Conservation (phyloP, 805 yeast species). For the Wickerhamiella spandovensis region DNA sequence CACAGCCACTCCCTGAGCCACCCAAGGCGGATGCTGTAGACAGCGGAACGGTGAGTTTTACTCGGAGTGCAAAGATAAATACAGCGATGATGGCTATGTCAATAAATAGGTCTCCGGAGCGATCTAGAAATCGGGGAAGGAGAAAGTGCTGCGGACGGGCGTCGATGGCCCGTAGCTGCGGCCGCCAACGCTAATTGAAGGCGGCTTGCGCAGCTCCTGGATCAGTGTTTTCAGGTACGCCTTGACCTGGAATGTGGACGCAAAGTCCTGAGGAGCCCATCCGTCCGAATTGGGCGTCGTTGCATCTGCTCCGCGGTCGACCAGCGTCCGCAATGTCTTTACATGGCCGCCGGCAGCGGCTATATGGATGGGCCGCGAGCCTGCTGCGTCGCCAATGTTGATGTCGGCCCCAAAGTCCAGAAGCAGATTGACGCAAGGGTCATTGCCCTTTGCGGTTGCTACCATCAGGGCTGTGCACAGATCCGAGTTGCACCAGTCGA, state of each 20-base stretch:
- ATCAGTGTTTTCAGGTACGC: conserved; percentile 26
- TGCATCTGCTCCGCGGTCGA: conserved; percentile 38
- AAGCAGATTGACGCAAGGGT: conserved; percentile 49
- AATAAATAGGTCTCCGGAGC: too few relatives aligned
- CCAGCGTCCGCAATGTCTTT: conserved; percentile 40
- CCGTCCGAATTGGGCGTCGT: conserved; percentile 41
- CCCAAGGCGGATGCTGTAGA: too few relatives aligned
- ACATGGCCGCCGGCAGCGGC: conserved; percentile 61
- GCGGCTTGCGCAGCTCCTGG: background rate
- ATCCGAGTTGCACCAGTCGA: conserved; percentile 46
- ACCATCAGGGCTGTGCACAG: conserved; percentile 40
- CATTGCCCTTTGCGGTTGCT: conserved; percentile 46
- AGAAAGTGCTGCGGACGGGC: background rate
- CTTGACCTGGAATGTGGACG: conserved; percentile 39
- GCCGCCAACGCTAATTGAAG: background rate
- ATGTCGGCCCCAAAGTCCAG: conserved; percentile 69
- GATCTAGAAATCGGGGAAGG: background rate
- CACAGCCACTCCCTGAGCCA: too few relatives aligned
- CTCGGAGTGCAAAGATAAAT: too few relatives aligned
- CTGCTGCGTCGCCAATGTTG: conserved; percentile 54
- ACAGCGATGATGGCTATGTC: too few relatives aligned
- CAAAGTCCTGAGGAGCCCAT: conserved; percentile 52
- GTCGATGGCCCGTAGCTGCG: background rate
- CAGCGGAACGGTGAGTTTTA: too few relatives aligned
- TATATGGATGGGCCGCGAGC: conserved; percentile 74